Evolutionary conservation across 2,329 filamentous ascomycete species (phyloP), one percentile per base, ranked within the genome.

Genomic region (Botrytis aclada): DNA sequence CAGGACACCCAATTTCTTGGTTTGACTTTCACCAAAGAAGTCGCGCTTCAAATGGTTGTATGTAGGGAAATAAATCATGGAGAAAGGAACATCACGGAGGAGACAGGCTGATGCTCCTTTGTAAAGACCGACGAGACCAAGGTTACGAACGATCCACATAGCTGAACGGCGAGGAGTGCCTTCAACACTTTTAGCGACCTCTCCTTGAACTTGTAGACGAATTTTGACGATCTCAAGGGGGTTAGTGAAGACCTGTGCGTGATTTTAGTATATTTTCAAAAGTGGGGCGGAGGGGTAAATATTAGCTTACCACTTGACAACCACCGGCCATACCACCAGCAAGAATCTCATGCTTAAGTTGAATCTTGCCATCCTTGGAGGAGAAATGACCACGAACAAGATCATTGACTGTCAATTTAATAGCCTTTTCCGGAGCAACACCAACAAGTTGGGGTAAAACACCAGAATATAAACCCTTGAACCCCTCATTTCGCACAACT

Each of bases 211-310:
- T 83, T 99, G 96, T 70, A 99, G 90, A 77, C 96, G 93, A 81
- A 99, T 99, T 87, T 99, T 99, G 86, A 99, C 96, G 81, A 99
- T 99, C 83, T 99, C 96, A 29, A 99, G 90, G 39, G 96, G 96
- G 83, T 98, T 99, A 78, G 94, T 98, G 84, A 98, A 98, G 79
- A 98, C 90, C 93, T 95, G 74, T 29, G 43, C 69, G 56, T 41
- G 65, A 58, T 43, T 69, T 77, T 74, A 75, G 71, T 58, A 37
- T 41, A 32, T 5, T 8, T 43, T 32, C 22, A 54, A 45, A 39
- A 45, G 18, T 29, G 29, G 39, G 41, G 51, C 41, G 18, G 25
- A 65, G 47, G 72, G 47, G 12, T 41, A 29, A 47, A 72, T 54
- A 4, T 66, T 32, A 66, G 91, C 92, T 86, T 88, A 97, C 94